These are phyloP conservation scores for Apiotrichum montevideense DNA, from an alignment of 1,284 basidiomycete species.

Conservation along the genomic window DNA sequence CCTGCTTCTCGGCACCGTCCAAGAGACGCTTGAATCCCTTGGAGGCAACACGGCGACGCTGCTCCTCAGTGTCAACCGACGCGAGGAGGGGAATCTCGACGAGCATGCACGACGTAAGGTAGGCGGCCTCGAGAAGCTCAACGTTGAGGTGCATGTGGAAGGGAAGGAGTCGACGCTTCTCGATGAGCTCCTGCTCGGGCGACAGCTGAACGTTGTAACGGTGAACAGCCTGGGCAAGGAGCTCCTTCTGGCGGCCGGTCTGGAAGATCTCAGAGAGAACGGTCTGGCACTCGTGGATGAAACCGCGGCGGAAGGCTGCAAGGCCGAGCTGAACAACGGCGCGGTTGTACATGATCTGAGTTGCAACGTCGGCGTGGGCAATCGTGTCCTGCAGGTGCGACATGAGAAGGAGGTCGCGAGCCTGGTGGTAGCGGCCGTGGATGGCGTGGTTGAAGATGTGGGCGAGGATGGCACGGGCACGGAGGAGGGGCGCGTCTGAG, in stretches of 20 bases:
- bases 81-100: constrained; percentile 94
- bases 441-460: constrained; percentile 97
- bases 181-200: constrained; percentile 94
- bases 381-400: constrained; percentile 96
- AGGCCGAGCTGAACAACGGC: constrained; percentile 95
- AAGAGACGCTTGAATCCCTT: constrained; percentile 92
- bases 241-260: constrained; percentile 91
- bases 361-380: constrained; percentile 89
- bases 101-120: constrained; percentile 96
- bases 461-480: constrained; percentile 92
- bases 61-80: constrained; percentile 87
- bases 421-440: constrained; percentile 93
- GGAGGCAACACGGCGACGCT: constrained; percentile 82
- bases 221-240: constrained; percentile 93
- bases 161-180: constrained; percentile 89
- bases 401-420: constrained; percentile 98
- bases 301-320: constrained; percentile 90
- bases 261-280: constrained; percentile 94
- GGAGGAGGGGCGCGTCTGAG: constrained; percentile 72
- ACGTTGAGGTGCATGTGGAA: constrained; percentile 99
- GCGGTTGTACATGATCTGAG: constrained; percentile 97
- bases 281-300: constrained; percentile 89
- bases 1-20: constrained; percentile 95
- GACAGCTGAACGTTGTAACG: constrained; percentile 72
- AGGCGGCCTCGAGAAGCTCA: constrained; percentile 93